Evolutionary conservation across 2,329 filamentous ascomycete genomes (phyloP).

Genomic region (Aspergillus aculeatus): DNA sequence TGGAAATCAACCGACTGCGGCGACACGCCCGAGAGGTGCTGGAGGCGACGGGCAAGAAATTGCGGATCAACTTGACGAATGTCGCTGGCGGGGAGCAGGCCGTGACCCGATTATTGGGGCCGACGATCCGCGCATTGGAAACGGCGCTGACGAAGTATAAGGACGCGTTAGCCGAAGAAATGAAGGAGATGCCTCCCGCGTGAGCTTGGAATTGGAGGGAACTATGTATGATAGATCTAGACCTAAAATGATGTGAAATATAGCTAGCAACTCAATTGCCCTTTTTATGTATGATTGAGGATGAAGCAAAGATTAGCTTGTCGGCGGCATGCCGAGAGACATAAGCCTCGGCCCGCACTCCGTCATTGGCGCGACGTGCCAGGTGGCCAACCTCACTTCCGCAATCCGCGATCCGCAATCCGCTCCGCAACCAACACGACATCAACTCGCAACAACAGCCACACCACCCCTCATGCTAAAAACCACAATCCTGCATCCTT

Average conservation of each 20-base stretch:
- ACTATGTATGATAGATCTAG: conserved; percentile 16
- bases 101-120: conserved; percentile 73
- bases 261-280: not conserved
- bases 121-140: conserved; percentile 68
- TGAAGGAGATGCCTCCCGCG: conserved; percentile 22
- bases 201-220: not conserved
- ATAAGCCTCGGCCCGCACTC: conserved; percentile 67
- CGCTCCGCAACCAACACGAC: conserved; percentile 11
- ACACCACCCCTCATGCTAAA: conserved; percentile 5
- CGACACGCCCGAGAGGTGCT: conserved; percentile 69
- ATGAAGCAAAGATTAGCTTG: not conserved
- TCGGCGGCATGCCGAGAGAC: conserved; percentile 35
- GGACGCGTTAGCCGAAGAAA: conserved; percentile 66
- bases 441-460: too few relatives aligned
- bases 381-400: conserved; percentile 47
- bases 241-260: conserved; percentile 1
- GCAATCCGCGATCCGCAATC: conserved; percentile 13
- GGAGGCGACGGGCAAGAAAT: conserved; percentile 70
- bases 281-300: too few relatives aligned
- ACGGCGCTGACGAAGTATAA: conserved; percentile 71
- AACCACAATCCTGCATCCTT: not conserved
- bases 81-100: conserved; percentile 73
- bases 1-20: conserved; percentile 65
- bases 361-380: conserved; percentile 59
- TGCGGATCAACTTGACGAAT: conserved; percentile 63